Conservation (phyloP, 257 asterid species). For the Cordia subcordata region DNA sequence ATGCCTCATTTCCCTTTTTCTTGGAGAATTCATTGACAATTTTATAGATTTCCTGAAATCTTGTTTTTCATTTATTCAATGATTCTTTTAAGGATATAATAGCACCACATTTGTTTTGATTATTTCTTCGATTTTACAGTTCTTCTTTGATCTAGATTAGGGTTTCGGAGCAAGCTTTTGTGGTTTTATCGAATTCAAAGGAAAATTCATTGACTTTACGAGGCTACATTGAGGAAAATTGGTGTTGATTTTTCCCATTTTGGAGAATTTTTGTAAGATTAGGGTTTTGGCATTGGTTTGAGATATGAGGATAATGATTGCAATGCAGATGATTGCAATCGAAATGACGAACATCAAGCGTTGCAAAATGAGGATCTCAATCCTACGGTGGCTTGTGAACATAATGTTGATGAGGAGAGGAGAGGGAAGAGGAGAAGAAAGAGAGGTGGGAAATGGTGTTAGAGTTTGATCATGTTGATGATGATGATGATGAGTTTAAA, state of each 20-base stretch:
- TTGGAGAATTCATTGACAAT: neutral
- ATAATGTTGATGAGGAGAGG: too few relatives aligned
- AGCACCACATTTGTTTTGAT: too few relatives aligned
- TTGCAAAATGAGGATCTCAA: slow-evolving; percentile 32
- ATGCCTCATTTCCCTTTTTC: neutral
- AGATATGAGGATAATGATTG: slow-evolving; percentile 28
- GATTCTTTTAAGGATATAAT: too few relatives aligned
- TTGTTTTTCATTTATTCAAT: neutral
- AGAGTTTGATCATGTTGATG: too few relatives aligned
- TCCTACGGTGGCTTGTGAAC: too few relatives aligned
- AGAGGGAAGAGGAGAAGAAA: too few relatives aligned
- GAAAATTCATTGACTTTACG: slow-evolving; percentile 2
- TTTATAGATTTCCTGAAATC: neutral
- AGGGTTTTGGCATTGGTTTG: slow-evolving; percentile 8
- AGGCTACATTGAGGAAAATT: slow-evolving; percentile 2
- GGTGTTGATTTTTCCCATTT: neutral
- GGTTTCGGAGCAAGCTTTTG: slow-evolving; percentile 18
- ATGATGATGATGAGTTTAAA: too few relatives aligned
- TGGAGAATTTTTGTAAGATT: neutral
- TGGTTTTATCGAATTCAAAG: neutral
- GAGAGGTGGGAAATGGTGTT: too few relatives aligned
- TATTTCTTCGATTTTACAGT: too few relatives aligned
- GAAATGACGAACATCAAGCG: slow-evolving; percentile 77
- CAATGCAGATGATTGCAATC: slow-evolving; percentile 19
- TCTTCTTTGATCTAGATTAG: slow-evolving; percentile 10